Conservation (phyloP, 2,329 filamentous ascomycete genomes). For the Botrytis fabae region DNA sequence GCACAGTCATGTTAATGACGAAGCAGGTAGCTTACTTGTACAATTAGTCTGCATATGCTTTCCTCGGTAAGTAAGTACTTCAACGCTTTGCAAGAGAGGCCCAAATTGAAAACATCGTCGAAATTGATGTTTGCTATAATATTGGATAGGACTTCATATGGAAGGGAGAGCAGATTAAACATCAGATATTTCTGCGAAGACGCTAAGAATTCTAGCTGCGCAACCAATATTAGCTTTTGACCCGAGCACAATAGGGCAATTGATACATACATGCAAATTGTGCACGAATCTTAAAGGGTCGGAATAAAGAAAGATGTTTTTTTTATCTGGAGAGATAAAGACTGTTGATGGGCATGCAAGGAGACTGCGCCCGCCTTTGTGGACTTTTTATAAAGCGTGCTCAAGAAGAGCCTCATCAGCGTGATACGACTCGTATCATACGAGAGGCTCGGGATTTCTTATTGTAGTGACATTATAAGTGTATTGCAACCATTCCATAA, state of each 20-base stretch:
- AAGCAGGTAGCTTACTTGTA: conserved; percentile 32
- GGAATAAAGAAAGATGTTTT: neutral
- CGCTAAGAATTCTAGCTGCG: neutral
- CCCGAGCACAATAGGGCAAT: neutral
- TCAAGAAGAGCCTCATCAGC: neutral
- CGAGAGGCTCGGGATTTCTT: neutral
- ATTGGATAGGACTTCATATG: conserved; percentile 39
- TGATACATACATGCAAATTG: neutral
- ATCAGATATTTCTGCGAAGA: conserved; percentile 28
- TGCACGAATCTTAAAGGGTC: neutral
- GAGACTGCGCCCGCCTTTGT: neutral
- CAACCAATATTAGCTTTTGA: neutral
- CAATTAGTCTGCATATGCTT: conserved; percentile 36
- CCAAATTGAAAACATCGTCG: conserved; percentile 40
- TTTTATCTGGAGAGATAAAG: neutral
- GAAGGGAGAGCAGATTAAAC: conserved; percentile 35
- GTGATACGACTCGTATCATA: neutral
- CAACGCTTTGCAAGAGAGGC: conserved; percentile 33
- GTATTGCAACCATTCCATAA: neutral
- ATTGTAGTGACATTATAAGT: neutral
- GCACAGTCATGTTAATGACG: neutral
- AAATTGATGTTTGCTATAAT: conserved; percentile 36
- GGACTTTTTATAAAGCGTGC: neutral
- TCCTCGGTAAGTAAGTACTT: conserved; percentile 36
- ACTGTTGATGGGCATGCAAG: neutral